Conservation (phyloP, 1,284 basidiomycete species). For the Ustilago bromivora region DNA sequence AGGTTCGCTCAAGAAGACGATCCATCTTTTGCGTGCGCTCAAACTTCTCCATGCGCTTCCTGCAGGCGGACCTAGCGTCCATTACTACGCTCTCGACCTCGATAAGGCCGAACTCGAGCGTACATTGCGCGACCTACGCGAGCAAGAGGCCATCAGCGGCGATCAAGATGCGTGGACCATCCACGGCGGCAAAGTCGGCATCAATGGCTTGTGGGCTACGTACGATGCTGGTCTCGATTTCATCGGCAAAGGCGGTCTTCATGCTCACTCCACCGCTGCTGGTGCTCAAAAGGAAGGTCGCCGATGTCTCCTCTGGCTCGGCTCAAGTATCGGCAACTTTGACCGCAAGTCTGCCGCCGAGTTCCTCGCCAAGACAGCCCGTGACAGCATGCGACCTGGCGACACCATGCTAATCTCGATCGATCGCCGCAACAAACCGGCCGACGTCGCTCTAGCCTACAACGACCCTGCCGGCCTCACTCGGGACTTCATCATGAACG, state of each 20-base stretch:
- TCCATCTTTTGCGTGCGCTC: slow-evolving; percentile 83
- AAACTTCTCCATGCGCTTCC: slow-evolving; percentile 67
- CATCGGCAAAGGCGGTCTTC: slow-evolving; percentile 72
- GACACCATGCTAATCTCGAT: slow-evolving; percentile 79
- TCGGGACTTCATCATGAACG: slow-evolving; percentile 88
- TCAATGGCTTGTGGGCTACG: slow-evolving; percentile 83
- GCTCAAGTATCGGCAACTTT: slow-evolving; percentile 94
- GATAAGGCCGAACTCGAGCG: slow-evolving; percentile 86
- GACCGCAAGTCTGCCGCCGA: slow-evolving; percentile 76
- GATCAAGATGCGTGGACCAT: slow-evolving; percentile 72
- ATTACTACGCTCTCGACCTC: slow-evolving; percentile 93
- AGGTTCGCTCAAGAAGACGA: slow-evolving; percentile 74
- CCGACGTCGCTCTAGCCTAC: slow-evolving; percentile 78
- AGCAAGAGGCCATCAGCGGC: slow-evolving; percentile 71
- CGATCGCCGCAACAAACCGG: slow-evolving; percentile 81
- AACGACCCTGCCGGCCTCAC: slow-evolving; percentile 76
- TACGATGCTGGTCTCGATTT: slow-evolving; percentile 81
- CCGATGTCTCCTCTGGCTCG: slow-evolving; percentile 81
- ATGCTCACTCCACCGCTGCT: slow-evolving; percentile 36
- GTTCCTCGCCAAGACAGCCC: slow-evolving; percentile 83
- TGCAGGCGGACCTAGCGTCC: slow-evolving; percentile 74
- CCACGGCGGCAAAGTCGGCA: slow-evolving; percentile 58
- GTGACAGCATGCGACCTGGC: slow-evolving; percentile 74
- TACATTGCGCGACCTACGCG: slow-evolving; percentile 78
- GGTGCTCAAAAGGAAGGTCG: slow-evolving; percentile 40